Evolutionary conservation across 2,329 filamentous ascomycete genomes (phyloP).

Genomic region (Aspergillus transmontanensis): DNA sequence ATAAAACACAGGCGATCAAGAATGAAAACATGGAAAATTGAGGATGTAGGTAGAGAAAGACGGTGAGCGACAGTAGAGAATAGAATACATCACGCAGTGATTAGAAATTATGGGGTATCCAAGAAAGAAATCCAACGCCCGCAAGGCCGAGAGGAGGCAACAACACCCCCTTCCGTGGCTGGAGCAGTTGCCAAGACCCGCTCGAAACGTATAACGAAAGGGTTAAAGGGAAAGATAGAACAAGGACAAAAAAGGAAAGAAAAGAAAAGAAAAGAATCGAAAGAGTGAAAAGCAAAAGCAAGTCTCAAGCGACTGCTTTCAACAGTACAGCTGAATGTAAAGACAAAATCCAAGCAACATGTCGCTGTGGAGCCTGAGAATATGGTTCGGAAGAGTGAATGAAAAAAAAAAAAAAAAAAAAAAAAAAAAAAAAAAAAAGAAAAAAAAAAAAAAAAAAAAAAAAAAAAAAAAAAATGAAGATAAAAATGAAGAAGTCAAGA

Average conservation of each 20-base stretch:
- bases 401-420: background rate
- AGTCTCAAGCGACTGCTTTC: background rate
- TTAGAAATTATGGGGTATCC: slow-evolving; percentile 28
- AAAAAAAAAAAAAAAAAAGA: background rate
- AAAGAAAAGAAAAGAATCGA: slow-evolving; percentile 5
- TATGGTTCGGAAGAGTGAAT: background rate
- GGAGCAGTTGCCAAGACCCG: slow-evolving; percentile 18
- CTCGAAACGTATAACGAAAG: slow-evolving; percentile 14
- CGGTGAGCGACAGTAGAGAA: slow-evolving; percentile 9
- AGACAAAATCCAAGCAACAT: background rate
- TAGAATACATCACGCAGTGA: slow-evolving; percentile 25
- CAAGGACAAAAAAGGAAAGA: background rate
- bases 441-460: background rate
- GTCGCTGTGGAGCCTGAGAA: background rate
- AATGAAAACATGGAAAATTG: background rate
- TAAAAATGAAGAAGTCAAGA: background rate
- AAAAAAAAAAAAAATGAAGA: background rate
- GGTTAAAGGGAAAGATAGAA: background rate
- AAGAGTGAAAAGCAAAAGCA: slow-evolving; percentile 10
- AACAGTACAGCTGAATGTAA: background rate
- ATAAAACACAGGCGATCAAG: background rate
- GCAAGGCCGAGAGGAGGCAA: slow-evolving; percentile 13
- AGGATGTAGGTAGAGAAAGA: background rate
- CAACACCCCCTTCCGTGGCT: slow-evolving; percentile 1
- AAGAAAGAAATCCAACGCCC: slow-evolving; percentile 25